These are phyloP conservation scores for Nematocida minor DNA, from an alignment of 371 early-diverging fungal species.

Conservation along the genomic window DNA sequence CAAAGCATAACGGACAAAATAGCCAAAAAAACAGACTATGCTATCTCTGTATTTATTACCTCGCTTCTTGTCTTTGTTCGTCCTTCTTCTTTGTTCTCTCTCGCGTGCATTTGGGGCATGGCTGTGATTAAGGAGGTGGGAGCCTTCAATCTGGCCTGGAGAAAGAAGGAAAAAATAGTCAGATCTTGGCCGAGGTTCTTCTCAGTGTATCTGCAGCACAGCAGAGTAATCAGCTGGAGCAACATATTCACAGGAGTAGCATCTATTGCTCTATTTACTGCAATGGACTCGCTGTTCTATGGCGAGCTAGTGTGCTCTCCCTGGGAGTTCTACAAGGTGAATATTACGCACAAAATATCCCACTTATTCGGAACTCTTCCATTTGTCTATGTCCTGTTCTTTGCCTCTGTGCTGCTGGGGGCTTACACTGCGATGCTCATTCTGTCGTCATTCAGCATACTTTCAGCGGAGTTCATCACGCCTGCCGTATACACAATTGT, in stretches of 20 bases:
- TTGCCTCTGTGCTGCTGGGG: conserved; percentile 25
- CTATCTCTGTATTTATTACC: neutral
- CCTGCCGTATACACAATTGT: conserved; percentile 66
- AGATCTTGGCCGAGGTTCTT: neutral
- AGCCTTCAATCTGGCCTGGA: conserved; percentile 2
- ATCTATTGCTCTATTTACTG: neutral
- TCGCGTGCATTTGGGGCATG: neutral
- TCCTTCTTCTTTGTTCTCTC: conserved; percentile 8
- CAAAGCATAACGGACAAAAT: neutral
- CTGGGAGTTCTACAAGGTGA: conserved; percentile 21
- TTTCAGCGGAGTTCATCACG: neutral
- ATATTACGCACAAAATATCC: conserved; percentile 5
- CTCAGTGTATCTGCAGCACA: conserved; percentile 1
- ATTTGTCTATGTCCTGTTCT: neutral
- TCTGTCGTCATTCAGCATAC: neutral
- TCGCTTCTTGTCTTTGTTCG: conserved; percentile 12
- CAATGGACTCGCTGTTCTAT: conserved; percentile 22
- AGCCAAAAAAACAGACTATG: neutral
- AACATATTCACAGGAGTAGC: neutral
- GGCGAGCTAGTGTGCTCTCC: neutral
- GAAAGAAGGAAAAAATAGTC: neutral
- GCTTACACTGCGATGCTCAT: conserved; percentile 2
- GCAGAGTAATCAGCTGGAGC: neutral
- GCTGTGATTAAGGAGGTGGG: neutral
- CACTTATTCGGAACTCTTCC: conserved; percentile 39